Conservation (phyloP, 768 basidiomycete species). For the Russula lepida region DNA sequence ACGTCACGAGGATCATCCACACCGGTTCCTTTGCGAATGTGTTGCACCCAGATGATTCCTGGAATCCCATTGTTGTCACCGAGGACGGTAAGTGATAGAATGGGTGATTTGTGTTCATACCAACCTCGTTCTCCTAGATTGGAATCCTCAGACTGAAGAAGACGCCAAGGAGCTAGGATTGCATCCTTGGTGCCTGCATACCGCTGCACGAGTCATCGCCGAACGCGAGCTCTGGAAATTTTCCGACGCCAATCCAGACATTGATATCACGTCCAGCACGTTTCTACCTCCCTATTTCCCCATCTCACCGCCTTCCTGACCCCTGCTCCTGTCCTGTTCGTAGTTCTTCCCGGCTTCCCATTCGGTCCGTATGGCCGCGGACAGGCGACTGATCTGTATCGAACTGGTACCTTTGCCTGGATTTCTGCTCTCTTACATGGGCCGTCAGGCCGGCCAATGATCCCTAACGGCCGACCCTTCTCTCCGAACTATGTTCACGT, state of each 20-base stretch:
- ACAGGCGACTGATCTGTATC: conserved; percentile 1
- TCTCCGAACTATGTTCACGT: conserved; percentile 17
- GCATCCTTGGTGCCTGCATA: conserved; percentile 16
- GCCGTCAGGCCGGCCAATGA: conserved; percentile 3
- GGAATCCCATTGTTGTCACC: conserved; percentile 11
- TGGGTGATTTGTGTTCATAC: not conserved
- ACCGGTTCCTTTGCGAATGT: conserved; percentile 10
- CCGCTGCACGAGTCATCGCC: conserved; percentile 7
- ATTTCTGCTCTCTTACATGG: conserved; percentile 11
- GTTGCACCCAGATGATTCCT: conserved; percentile 9
- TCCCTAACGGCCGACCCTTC: conserved; percentile 5
- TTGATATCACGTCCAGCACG: conserved; percentile 13
- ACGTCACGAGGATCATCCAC: conserved; percentile 5
- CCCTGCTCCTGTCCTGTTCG: not conserved
- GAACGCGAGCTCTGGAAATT: conserved; percentile 18
- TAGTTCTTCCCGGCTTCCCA: conserved; percentile 11
- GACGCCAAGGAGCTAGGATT: conserved; percentile 8
- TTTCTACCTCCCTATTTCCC: not conserved
- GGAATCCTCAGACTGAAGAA: conserved; percentile 10
- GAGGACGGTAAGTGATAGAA: conserved; percentile 3
- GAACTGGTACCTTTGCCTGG: conserved; percentile 13
- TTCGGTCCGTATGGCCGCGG: conserved; percentile 17
- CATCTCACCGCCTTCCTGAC: not conserved
- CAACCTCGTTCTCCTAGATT: conserved; percentile 3
- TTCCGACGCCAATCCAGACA: conserved; percentile 6